Conservation (phyloP, 2,329 filamentous ascomycete genomes). For the Hymenoscyphus scutula region DNA sequence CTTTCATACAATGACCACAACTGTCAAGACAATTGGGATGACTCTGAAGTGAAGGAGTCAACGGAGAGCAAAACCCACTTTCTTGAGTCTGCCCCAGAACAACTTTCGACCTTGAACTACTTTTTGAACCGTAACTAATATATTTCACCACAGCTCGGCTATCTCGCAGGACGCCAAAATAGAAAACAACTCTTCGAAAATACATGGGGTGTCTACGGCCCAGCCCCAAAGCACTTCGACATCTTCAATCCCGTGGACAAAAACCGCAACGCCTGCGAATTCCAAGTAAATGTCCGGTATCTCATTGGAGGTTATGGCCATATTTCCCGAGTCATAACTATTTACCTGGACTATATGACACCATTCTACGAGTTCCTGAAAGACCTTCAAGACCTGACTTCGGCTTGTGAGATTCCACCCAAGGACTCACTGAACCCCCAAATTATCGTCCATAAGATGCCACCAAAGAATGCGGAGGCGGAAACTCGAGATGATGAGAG, state of each 20-base stretch:
- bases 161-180: background rate
- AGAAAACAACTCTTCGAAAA: background rate
- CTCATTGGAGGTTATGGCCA: constrained; percentile 12
- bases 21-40: no score
- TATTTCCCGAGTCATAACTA: background rate
- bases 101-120: no score
- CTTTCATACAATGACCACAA: no score
- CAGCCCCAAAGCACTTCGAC: background rate
- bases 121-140: background rate
- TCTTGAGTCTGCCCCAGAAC: no score
- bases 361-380: constrained; percentile 16
- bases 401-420: constrained; percentile 15
- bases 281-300: constrained; percentile 10
- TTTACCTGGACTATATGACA: constrained; percentile 9
- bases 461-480: no score
- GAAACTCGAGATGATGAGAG: no score
- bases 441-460: no score
- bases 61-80: no score
- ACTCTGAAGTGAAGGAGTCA: no score
- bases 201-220: background rate
- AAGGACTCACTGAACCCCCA: background rate
- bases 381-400: constrained; percentile 15
- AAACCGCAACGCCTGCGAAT: constrained; percentile 9
- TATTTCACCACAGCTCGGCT: background rate
- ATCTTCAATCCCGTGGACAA: background rate